These are phyloP conservation scores for Cercospora sojina DNA, from an alignment of 2,329 filamentous ascomycete genomes.

Conservation along the genomic window DNA sequence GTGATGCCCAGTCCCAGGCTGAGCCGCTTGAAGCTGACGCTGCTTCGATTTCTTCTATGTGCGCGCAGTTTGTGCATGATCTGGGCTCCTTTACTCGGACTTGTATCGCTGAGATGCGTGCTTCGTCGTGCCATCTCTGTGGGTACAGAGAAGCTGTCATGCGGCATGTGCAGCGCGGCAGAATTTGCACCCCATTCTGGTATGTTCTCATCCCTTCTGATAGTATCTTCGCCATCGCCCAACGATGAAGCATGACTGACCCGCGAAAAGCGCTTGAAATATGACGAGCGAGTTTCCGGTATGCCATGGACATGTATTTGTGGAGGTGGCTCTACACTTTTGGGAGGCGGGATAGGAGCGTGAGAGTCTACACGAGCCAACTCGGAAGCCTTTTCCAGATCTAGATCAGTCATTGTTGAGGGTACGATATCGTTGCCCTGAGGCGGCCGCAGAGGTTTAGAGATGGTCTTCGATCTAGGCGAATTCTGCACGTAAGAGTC, in stretches of 20 bases:
- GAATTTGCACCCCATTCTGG: constrained; percentile 43
- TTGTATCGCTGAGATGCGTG: constrained; percentile 31
- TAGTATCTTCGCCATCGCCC: constrained; percentile 41
- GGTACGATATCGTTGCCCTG: constrained; percentile 33
- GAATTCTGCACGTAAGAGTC: constrained; percentile 18
- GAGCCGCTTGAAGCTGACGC: constrained; percentile 26
- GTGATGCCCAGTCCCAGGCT: constrained; percentile 28
- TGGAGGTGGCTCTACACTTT: constrained; percentile 39
- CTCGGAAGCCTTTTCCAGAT: constrained; percentile 43
- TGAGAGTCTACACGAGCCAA: constrained; percentile 20
- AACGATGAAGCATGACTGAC: constrained; percentile 41
- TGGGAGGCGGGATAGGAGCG: constrained; percentile 14
- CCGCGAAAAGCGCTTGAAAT: constrained; percentile 37
- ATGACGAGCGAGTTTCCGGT: constrained; percentile 29
- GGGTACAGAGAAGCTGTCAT: constrained; percentile 47
- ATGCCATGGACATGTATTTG: constrained; percentile 39
- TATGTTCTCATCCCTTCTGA: constrained; percentile 41
- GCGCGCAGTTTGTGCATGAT: constrained; percentile 31
- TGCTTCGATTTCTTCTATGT: constrained; percentile 31
- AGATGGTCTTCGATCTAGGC: constrained; percentile 40
- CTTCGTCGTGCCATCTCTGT: constrained; percentile 43
- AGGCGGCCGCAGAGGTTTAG: constrained; percentile 42
- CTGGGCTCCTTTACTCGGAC: constrained; percentile 32
- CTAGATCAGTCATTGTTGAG: constrained; percentile 31
- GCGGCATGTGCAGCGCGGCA: constrained; percentile 41